Base-by-base conservation (phyloP, 2,329 filamentous ascomycete genomes). In the Xylogone sp. region DNA sequence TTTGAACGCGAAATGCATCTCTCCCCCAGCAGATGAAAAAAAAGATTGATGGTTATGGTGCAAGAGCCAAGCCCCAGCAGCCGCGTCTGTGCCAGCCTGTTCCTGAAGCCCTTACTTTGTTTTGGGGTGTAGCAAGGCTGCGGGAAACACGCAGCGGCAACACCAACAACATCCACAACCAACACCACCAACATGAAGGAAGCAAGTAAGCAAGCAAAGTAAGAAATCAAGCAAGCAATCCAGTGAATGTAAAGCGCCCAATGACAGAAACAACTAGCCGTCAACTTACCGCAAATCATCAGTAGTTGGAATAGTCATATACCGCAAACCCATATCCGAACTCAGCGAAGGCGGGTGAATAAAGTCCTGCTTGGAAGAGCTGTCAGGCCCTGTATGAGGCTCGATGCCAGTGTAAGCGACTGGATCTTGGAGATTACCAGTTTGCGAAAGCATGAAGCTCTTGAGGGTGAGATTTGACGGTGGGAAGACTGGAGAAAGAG, bases 371-470 rank as follows among this genome's bases (percentile, higher is more conserved):
- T 62, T 66, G 46, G 59, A 61, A 46, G 63, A 60, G 61, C 55
- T 64, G 57, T 68, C 65, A 62, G 63, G 60, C 59, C 67, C 66
- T 50, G 57, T 22, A 50, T 66, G 64, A 46, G 63, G 59, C 44
- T 58, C 63, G 60, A 66, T 56, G 49, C 57, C 61, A 48, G 63
- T 62, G 53, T 59, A 64, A 50, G 62, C 59, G 56, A 56, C 54
- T 54, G 66, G 53, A 53, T 67, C 63, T 62, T 63, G 62, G 51
- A 64, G 59, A 54, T 65, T 66, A 64, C 59, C 59, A 61, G 64
- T 58, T 67, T 65, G 64, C 53, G 65, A 65, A 62, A 63, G 62
- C 65, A 68, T 68, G 61, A 67, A 66, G 61, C 61, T 60, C 57
- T 61, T 59, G 55, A 62, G 53, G 42, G 57, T 34, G 45, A 62